phyloP scores from a whole-genome alignment of 495 filamentous ascomycete species.

The Penicillium ucsense region DNA sequence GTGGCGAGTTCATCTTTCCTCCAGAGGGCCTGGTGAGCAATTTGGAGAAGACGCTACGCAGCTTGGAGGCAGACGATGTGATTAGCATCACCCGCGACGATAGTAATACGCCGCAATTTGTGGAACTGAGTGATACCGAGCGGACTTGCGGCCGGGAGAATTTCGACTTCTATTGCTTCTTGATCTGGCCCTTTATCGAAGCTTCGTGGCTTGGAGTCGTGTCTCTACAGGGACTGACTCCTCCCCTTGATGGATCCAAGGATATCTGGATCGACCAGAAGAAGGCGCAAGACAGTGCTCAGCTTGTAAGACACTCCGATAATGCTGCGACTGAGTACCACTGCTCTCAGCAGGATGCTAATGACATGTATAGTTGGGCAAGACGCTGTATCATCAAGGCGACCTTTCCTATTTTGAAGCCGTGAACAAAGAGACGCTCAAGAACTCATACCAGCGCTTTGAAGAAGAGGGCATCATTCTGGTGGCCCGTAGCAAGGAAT shows the following conservation, averaged over 20 bases:
- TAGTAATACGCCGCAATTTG: slow-evolving; percentile 43
- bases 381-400: slow-evolving; percentile 95
- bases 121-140: slow-evolving; percentile 70
- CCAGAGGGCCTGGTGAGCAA: slow-evolving; percentile 73
- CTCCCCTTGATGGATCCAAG: slow-evolving; percentile 48
- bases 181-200: slow-evolving; percentile 97
- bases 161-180: slow-evolving; percentile 96
- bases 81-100: slow-evolving; percentile 55
- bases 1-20: slow-evolving; percentile 93
- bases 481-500: slow-evolving; percentile 51
- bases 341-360: slow-evolving; percentile 2
- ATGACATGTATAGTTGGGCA: slow-evolving; percentile 57
- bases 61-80: slow-evolving; percentile 73
- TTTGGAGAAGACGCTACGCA: slow-evolving; percentile 64
- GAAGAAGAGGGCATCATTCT: slow-evolving; percentile 84
- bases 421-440: slow-evolving; percentile 94
- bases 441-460: slow-evolving; percentile 82
- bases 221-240: slow-evolving; percentile 74
- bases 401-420: slow-evolving; percentile 95
- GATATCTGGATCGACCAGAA: slow-evolving; percentile 70
- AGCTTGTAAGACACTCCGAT: slow-evolving; percentile 48
- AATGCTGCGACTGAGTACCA: neutral
- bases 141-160: slow-evolving; percentile 75
- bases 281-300: slow-evolving; percentile 71
- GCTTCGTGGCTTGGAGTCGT: slow-evolving; percentile 84